phyloP scores from a whole-genome alignment of 305 asterid species.

The Caryopteris hybrid region DNA sequence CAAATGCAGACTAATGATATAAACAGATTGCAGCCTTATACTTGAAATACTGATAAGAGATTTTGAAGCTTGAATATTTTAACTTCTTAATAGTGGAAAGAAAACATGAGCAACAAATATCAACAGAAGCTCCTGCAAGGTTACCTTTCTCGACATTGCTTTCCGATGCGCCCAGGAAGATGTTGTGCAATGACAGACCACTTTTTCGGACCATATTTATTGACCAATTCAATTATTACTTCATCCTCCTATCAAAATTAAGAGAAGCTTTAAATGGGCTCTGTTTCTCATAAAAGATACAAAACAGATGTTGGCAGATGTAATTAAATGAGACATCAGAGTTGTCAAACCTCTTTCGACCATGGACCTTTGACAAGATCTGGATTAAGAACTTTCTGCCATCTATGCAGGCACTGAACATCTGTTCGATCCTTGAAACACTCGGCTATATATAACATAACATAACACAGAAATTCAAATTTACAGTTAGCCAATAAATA shows the following conservation, averaged over 20 bases:
- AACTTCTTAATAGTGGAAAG: not conserved
- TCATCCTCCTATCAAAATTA: conserved; percentile 78
- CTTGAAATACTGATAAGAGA: not conserved
- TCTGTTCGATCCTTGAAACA: conserved; percentile 97
- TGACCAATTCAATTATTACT: conserved; percentile 67
- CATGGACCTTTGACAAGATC: conserved; percentile 99
- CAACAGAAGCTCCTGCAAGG: conserved; percentile 16
- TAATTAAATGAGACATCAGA: not conserved
- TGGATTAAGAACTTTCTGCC: conserved; percentile 99
- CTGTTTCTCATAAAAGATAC: conserved; percentile 9
- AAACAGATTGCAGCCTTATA: no score
- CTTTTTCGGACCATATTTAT: conserved; percentile 85
- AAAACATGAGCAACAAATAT: not conserved
- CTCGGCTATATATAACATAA: conserved; percentile 59
- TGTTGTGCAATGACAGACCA: conserved; percentile 98
- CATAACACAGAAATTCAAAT: conserved; percentile 12
- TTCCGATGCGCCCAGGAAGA: conserved; percentile 98
- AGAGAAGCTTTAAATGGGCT: conserved; percentile 16
- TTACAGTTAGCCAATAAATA: not conserved
- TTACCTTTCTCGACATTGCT: conserved; percentile 98
- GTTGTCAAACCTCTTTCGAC: conserved; percentile 84
- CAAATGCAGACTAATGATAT: no score
- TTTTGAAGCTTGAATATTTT: not conserved
- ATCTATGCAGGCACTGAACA: conserved; percentile 98
- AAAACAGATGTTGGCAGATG: conserved; percentile 2